Conservation (phyloP, 1,284 basidiomycete genomes). For the Microbotryum scabiosae region DNA sequence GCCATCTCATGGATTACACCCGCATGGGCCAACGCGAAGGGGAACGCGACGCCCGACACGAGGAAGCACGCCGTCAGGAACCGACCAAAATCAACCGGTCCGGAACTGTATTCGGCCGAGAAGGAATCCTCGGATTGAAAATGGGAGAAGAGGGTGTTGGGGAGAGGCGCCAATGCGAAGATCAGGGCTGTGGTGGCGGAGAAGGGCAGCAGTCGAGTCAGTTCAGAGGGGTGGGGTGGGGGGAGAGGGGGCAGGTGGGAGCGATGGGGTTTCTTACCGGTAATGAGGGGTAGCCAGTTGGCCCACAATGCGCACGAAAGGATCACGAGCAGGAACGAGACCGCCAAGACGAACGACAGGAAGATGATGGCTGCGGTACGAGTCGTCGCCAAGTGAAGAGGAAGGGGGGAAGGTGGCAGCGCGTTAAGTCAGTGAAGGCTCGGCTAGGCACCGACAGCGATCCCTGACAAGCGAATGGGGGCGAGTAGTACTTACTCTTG, state of each 20-base stretch:
- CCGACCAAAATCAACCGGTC: conserved; percentile 82
- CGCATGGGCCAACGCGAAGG: conserved; percentile 84
- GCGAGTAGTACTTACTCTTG: conserved; percentile 16
- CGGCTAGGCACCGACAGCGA: too few species aligned
- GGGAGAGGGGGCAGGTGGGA: not conserved
- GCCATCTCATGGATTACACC: conserved; percentile 76
- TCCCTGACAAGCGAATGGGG: too few species aligned
- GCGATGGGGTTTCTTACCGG: conserved; percentile 55
- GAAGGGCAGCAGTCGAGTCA: conserved; percentile 6
- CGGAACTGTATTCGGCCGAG: conserved; percentile 50
- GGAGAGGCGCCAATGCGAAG: conserved; percentile 90
- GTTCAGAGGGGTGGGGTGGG: not conserved
- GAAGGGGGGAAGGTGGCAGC: not conserved
- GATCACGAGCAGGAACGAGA: conserved; percentile 95
- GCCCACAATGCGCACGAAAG: conserved; percentile 91
- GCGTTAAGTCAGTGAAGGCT: not conserved
- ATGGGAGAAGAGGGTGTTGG: conserved; percentile 65
- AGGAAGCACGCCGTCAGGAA: conserved; percentile 88
- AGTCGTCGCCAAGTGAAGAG: too few species aligned
- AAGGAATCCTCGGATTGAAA: conserved; percentile 49
- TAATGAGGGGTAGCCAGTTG: conserved; percentile 95
- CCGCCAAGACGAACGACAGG: conserved; percentile 89
- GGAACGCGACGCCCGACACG: conserved; percentile 82
- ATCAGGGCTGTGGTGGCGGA: conserved; percentile 59
- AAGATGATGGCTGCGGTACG: conserved; percentile 67